These are phyloP conservation scores for Tagetes erecta DNA, from an alignment of 129 eudicot species.

Conservation along the genomic window DNA sequence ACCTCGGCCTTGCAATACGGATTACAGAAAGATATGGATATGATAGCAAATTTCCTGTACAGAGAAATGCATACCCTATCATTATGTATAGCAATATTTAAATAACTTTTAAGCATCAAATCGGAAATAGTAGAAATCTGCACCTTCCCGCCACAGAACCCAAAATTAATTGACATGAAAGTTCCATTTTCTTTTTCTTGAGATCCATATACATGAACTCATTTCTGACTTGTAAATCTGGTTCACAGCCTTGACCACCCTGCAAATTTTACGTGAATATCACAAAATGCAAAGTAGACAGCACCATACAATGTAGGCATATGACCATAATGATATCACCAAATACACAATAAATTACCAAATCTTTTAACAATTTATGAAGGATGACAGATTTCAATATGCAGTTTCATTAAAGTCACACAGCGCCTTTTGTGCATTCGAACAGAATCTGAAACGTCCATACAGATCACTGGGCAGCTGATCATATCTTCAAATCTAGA, in stretches of 20 bases:
- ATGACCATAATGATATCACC: constrained; percentile 7
- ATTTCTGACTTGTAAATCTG: constrained; percentile 15
- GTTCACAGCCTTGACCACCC: constrained; percentile 21
- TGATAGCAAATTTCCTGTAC: constrained; percentile 1
- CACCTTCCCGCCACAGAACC: constrained; percentile 4
- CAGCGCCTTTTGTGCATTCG: constrained; percentile 13
- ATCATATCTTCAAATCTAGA: constrained; percentile 10
- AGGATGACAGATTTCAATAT: constrained; percentile 25
- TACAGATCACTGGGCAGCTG: constrained; percentile 17
- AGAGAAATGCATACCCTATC: not conserved
- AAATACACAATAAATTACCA: constrained; percentile 15
- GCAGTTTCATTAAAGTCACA: constrained; percentile 25
- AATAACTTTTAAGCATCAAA: not conserved
- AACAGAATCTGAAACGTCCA: constrained; percentile 10
- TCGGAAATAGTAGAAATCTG: constrained; percentile 3
- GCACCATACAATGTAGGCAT: constrained; percentile 7
- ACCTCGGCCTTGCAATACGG: constrained; percentile 10
- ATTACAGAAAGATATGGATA: not conserved
- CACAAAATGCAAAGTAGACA: constrained; percentile 4
- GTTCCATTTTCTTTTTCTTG: constrained; percentile 13
- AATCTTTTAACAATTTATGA: not conserved
- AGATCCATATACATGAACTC: constrained; percentile 15
- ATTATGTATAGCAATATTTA: not conserved
- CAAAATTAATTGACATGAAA: not conserved
- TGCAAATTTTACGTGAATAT: constrained; percentile 23